phyloP scores from a whole-genome alignment of 345 rosid genomes.

The Eutrema heterophyllum region DNA sequence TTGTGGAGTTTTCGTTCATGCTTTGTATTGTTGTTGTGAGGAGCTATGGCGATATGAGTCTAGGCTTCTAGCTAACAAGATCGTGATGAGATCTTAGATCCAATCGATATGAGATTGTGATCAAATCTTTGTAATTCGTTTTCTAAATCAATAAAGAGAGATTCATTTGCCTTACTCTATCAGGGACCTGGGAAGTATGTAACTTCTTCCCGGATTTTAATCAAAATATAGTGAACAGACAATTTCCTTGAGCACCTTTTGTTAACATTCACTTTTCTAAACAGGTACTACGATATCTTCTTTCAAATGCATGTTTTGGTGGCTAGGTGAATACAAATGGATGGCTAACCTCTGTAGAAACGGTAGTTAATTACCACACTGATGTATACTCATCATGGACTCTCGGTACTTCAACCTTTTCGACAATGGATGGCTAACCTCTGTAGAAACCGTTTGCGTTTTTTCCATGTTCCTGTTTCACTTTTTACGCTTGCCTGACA shows the following conservation, averaged over 20 bases:
- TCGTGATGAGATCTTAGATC: too few relatives aligned
- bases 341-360: too few relatives aligned
- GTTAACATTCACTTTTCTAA: slow-evolving; percentile 14
- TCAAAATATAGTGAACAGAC: neutral
- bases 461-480: neutral
- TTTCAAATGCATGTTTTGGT: slow-evolving; percentile 96
- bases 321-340: slow-evolving; percentile 93
- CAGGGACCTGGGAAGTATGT: slow-evolving; percentile 99
- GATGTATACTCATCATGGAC: slow-evolving; percentile 99
- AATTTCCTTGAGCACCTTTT: neutral
- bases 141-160: too few relatives aligned
- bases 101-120: too few relatives aligned
- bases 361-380: slow-evolving; percentile 94
- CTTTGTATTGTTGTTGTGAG: too few relatives aligned
- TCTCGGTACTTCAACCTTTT: slow-evolving; percentile 46
- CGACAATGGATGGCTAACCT: neutral
- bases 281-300: slow-evolving; percentile 82
- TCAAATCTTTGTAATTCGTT: too few relatives aligned
- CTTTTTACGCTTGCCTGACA: neutral
- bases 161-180: too few relatives aligned
- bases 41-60: too few relatives aligned
- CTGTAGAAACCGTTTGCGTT: neutral
- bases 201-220: slow-evolving; percentile 14
- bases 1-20: too few relatives aligned
- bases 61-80: too few relatives aligned